phyloP scores from a whole-genome alignment of 2,329 filamentous ascomycete genomes.

The Fusarium domesticum region DNA sequence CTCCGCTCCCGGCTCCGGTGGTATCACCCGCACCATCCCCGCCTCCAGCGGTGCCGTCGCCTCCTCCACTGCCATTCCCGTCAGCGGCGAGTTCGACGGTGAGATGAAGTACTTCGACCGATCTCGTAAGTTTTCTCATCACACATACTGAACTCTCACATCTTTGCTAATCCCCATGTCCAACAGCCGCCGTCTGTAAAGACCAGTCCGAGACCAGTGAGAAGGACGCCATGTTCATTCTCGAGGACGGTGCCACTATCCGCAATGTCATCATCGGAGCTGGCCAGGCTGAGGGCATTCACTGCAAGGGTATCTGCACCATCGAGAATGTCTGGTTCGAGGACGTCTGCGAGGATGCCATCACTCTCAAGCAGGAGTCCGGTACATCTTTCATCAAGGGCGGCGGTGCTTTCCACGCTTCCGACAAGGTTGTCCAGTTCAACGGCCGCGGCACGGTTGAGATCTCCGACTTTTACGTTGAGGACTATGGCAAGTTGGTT shows the following conservation, averaged over 20 bases:
- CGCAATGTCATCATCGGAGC: slow-evolving; percentile 53
- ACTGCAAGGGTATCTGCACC: slow-evolving; percentile 47
- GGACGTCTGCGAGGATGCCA: slow-evolving; percentile 39
- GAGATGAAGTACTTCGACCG: slow-evolving; percentile 22
- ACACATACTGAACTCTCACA: too few relatives aligned
- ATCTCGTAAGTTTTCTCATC: slow-evolving; percentile 13
- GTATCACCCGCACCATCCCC: slow-evolving; percentile 21
- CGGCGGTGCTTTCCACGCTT: slow-evolving; percentile 41
- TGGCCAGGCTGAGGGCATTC: slow-evolving; percentile 48
- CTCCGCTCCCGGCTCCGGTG: slow-evolving; percentile 10
- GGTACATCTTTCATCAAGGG: slow-evolving; percentile 41
- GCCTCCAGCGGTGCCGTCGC: slow-evolving; percentile 16
- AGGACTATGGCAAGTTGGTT: slow-evolving; percentile 48
- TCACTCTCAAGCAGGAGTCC: slow-evolving; percentile 38
- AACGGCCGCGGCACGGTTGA: slow-evolving; percentile 41
- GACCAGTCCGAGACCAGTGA: slow-evolving; percentile 30
- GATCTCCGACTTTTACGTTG: slow-evolving; percentile 27
- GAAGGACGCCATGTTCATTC: slow-evolving; percentile 47
- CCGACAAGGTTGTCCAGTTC: slow-evolving; percentile 43
- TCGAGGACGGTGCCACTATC: slow-evolving; percentile 49
- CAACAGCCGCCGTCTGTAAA: slow-evolving; percentile 24
- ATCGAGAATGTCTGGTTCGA: slow-evolving; percentile 41
- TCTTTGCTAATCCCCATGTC: slow-evolving; percentile 3
- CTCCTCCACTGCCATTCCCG: slow-evolving; percentile 19
- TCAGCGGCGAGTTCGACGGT: slow-evolving; percentile 20